A percentile compares a stretch with the other conserved stretches of the same genome.
Evolutionary conservation across 495 filamentous ascomycete species (phyloP).

Genomic region (Penicillium pulvis): DNA sequence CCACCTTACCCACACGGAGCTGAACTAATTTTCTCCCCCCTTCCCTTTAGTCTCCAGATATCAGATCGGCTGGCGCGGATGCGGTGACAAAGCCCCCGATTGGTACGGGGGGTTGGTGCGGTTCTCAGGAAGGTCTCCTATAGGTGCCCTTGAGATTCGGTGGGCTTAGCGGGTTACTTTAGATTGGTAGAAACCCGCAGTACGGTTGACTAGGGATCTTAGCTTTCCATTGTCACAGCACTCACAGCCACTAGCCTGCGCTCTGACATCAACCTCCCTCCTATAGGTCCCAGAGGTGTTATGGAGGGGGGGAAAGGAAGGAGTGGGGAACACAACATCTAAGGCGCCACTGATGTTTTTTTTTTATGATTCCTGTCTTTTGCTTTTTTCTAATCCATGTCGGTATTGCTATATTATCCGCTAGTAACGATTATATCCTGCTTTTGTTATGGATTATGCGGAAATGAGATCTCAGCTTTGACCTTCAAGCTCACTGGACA

Average conservation of each 20-base stretch:
- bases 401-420: neutral
- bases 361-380: neutral
- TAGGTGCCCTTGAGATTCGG: constrained; percentile 15
- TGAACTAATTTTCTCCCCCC: neutral
- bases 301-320: neutral
- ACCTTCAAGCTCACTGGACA: neutral
- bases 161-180: neutral
- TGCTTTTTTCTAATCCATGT: constrained; percentile 1
- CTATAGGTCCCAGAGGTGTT: constrained; percentile 2
- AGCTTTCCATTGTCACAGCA: neutral
- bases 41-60: constrained; percentile 17
- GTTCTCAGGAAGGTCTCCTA: constrained; percentile 27
- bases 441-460: neutral
- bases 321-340: neutral
- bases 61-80: constrained; percentile 33
- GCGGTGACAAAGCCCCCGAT: constrained; percentile 22
- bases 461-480: neutral
- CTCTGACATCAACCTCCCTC: constrained; percentile 15
- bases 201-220: neutral
- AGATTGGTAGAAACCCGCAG: neutral
- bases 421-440: neutral
- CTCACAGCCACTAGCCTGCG: constrained; percentile 8
- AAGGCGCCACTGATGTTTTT: neutral
- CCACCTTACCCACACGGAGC: neutral
- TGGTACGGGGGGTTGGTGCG: constrained; percentile 20